Percentiles rank a stretch among this genome's conserved stretches.
These are phyloP conservation scores for Hamamelis virginiana DNA, from an alignment of 164 flowering plant genomes.

Conservation along the genomic window DNA sequence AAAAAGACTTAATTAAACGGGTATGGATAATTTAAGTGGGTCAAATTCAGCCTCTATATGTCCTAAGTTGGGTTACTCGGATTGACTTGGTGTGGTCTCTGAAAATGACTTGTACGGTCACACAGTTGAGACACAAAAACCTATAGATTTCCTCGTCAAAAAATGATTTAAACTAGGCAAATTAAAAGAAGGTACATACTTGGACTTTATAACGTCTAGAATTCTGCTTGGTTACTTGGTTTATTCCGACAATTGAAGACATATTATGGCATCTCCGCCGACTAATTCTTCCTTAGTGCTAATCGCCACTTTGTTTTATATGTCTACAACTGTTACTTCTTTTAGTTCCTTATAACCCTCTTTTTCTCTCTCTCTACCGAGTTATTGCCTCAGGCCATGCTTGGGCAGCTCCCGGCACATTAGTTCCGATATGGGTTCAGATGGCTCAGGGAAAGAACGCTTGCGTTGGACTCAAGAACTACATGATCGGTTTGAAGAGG, in stretches of 20 bases:
- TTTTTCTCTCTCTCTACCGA: neutral
- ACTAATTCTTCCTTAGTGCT: conserved; percentile 21
- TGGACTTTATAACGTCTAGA: neutral
- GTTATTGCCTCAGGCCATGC: neutral
- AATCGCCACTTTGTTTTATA: conserved; percentile 29
- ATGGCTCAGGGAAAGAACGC: conserved; percentile 46
- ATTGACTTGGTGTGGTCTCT: no score
- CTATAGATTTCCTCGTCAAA: no score
- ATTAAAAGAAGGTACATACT: no score
- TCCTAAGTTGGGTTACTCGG: no score
- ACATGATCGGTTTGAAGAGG: conserved; percentile 59
- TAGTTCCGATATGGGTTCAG: conserved; percentile 31
- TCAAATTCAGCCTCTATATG: no score
- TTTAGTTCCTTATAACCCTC: neutral
- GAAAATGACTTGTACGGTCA: no score
- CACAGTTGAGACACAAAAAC: no score
- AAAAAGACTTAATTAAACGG: no score
- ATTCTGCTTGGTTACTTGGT: conserved; percentile 20
- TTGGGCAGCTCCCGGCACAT: neutral
- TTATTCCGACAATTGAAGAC: conserved; percentile 28
- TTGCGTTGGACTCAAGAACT: conserved; percentile 70
- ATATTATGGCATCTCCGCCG: conserved; percentile 25
- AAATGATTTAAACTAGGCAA: no score
- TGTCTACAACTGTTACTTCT: conserved; percentile 7
- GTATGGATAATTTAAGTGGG: no score